These are phyloP conservation scores for Paxillus ammoniavirescens DNA, from an alignment of 768 basidiomycete species.

Conservation along the genomic window DNA sequence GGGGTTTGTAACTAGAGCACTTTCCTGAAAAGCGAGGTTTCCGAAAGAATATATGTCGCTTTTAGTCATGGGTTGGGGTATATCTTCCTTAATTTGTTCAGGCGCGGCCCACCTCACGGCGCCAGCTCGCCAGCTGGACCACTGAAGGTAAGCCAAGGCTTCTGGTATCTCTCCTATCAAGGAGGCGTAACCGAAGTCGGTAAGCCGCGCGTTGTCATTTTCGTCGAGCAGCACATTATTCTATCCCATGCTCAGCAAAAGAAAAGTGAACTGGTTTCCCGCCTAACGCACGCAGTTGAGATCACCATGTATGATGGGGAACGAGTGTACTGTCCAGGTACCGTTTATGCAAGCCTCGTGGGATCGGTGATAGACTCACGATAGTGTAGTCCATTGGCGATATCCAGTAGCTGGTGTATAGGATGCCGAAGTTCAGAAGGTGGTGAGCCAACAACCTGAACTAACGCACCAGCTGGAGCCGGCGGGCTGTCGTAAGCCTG, in stretches of 20 bases:
- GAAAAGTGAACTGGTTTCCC: too few species aligned
- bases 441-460: conserved; percentile 8
- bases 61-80: background rate
- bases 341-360: background rate
- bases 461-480: conserved; percentile 14
- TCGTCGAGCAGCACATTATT: conserved; percentile 16
- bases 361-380: conserved; percentile 1
- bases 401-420: conserved; percentile 8
- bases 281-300: conserved; percentile 12
- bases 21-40: conserved; percentile 31
- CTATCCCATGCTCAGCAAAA: conserved; percentile 1
- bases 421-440: conserved; percentile 21
- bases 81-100: conserved; percentile 23
- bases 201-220: conserved; percentile 34
- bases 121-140: conserved; percentile 27
- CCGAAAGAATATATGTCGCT: conserved; percentile 23
- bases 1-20: background rate
- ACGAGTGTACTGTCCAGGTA: conserved; percentile 10
- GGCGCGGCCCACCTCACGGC: conserved; percentile 46
- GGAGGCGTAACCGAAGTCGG: conserved; percentile 41
- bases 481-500: background rate
- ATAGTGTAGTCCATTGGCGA: conserved; percentile 15
- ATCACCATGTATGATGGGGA: conserved; percentile 17
- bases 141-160: conserved; percentile 3
- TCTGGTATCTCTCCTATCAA: background rate